Evolutionary conservation across 2,329 filamentous ascomycete genomes (phyloP), one percentile per base, ranked within the genome.

Genomic region (Aureobasidium sp.): DNA sequence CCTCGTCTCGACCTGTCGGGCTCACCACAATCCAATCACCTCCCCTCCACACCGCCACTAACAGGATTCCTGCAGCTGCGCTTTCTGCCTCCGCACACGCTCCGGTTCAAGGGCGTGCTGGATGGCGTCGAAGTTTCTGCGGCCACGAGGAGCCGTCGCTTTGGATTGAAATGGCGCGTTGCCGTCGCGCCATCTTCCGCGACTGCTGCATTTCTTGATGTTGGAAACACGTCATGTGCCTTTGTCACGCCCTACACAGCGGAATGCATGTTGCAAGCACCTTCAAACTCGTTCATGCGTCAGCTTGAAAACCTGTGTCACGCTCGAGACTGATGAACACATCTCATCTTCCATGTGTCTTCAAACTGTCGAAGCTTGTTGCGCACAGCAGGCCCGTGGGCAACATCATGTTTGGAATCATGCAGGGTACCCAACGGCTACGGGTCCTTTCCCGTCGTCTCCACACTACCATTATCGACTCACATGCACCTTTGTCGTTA

Each of bases 1-100:
- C 57, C 57, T 60, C 57, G 57, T 50, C 46, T 59, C 44, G 56
- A 59, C 56, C 46, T 46, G 37, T 41, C 37, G 36, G 42, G 42
- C 29, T 36, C 41, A 7, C 12, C 44, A 34, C 26, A 32, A 60
- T 12, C 57, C 57, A 51, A 60, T 60, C 57, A 60, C 15, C 17
- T 51, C 17, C 32, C 36, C 4, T 34, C 32, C 57, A 42, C 46
- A 60, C 57, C 44, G 57, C 57, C 57, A 50, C 57, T 41, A 60
- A 42, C 15, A 51, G 23, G 23, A 60, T 6, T 60, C 44, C 20
- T 59, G 55, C 55, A 59, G 55, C 55, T 59, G 39, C 53, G 17
- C 53, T 37, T 58, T 47, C 42, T 47, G 29, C 20, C 20, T 48
- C 55, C 41, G 46, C 46, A 39, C 46, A 42, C 57, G 23, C 17